phyloP scores from a whole-genome alignment of 805 yeast genomes.

The Pichia paraexigua region DNA sequence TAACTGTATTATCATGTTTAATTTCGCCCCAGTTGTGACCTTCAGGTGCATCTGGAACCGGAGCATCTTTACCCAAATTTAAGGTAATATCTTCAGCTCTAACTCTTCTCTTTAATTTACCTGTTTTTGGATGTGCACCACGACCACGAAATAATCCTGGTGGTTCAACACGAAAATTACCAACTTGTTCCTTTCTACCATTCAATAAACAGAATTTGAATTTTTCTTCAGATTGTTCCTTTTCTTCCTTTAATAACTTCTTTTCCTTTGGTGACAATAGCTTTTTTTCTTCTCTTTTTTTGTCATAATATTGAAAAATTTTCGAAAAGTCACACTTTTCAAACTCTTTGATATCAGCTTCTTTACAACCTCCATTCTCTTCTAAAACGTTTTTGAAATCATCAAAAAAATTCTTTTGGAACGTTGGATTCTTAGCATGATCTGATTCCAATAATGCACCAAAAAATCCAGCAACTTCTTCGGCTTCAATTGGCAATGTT shows the following conservation, averaged over 20 bases:
- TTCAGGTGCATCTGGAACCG: constrained; percentile 72
- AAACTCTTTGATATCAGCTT: constrained; percentile 46
- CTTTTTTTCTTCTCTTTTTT: constrained; percentile 64
- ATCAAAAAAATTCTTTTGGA: constrained; percentile 77
- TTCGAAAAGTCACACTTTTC: constrained; percentile 68
- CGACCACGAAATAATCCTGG: constrained; percentile 95
- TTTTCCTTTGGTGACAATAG: constrained; percentile 64
- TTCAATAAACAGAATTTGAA: constrained; percentile 73
- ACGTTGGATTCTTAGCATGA: constrained; percentile 79
- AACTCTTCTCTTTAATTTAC: constrained; percentile 80
- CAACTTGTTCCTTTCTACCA: constrained; percentile 87
- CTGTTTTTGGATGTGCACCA: constrained; percentile 96
- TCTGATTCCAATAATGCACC: constrained; percentile 85
- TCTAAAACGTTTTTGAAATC: constrained; percentile 67
- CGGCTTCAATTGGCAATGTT: constrained; percentile 69
- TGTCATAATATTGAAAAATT: constrained; percentile 66
- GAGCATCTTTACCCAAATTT: constrained; percentile 65
- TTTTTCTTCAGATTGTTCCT: constrained; percentile 70
- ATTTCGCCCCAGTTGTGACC: constrained; percentile 92
- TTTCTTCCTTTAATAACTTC: constrained; percentile 61
- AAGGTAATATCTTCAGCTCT: constrained; percentile 83
- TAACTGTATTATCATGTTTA: constrained; percentile 78
- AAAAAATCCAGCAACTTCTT: constrained; percentile 93
- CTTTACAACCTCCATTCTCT: constrained; percentile 58
- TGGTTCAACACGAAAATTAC: constrained; percentile 91